phyloP scores from a whole-genome alignment of 1,284 basidiomycete species.

The Kwoniella shivajii region DNA sequence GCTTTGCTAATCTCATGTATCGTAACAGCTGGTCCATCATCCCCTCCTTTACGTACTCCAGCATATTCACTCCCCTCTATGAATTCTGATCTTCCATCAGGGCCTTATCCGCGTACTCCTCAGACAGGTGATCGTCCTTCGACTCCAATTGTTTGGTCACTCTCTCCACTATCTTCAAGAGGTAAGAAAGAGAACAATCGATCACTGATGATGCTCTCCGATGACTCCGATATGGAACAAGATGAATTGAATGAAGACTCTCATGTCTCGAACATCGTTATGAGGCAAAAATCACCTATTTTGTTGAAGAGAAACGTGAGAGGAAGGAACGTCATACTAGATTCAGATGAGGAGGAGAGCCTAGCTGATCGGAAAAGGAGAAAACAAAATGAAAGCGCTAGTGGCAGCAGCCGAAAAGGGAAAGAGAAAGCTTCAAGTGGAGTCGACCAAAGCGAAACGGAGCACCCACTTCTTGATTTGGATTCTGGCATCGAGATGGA shows the following conservation, averaged over 20 bases:
- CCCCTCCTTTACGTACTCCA: conserved; percentile 10
- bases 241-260: background rate
- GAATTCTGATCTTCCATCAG: conserved; percentile 12
- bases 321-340: background rate
- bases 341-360: background rate
- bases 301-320: background rate
- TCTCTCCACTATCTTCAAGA: conserved; percentile 15
- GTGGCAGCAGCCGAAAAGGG: too few relatives aligned
- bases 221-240: conserved; percentile 6
- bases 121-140: background rate
- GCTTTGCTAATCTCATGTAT: background rate
- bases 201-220: background rate
- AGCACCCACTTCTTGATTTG: too few relatives aligned
- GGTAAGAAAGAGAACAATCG: background rate
- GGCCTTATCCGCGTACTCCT: conserved; percentile 7
- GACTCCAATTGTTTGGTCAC: conserved; percentile 8
- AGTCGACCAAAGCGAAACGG: too few relatives aligned
- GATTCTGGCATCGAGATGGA: background rate
- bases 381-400: background rate
- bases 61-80: conserved; percentile 7
- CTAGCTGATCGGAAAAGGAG: background rate
- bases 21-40: conserved; percentile 1
- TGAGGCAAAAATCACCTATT: background rate
- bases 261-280: background rate
- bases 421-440: too few relatives aligned